phyloP scores from a whole-genome alignment of 805 yeast genomes.

The Yamadazyma laniorum region DNA sequence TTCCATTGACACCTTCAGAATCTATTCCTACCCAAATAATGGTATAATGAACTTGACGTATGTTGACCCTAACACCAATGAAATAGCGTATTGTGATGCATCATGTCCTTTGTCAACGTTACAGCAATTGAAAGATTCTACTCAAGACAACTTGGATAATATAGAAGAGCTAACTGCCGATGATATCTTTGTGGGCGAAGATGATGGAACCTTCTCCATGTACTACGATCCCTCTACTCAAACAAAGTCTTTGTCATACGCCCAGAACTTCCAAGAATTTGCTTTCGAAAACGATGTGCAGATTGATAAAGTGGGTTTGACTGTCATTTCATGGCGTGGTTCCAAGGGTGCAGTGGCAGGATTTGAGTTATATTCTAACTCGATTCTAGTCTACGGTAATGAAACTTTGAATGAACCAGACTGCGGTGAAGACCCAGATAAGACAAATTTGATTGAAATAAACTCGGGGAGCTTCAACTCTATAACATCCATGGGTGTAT shows the following conservation, averaged over 20 bases:
- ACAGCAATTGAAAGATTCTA: slow-evolving; percentile 29
- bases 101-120: slow-evolving; percentile 71
- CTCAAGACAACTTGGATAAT: slow-evolving; percentile 24
- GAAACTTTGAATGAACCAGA: slow-evolving; percentile 65
- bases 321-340: slow-evolving; percentile 70
- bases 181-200: slow-evolving; percentile 24
- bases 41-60: slow-evolving; percentile 93
- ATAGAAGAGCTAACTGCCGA: slow-evolving; percentile 22
- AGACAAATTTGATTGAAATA: slow-evolving; percentile 24
- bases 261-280: slow-evolving; percentile 70
- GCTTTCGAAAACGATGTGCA: slow-evolving; percentile 68
- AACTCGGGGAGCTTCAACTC: slow-evolving; percentile 31
- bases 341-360: slow-evolving; percentile 67
- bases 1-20: slow-evolving; percentile 63
- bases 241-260: slow-evolving; percentile 41
- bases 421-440: slow-evolving; percentile 42
- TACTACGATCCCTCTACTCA: slow-evolving; percentile 35
- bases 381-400: slow-evolving; percentile 69
- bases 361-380: slow-evolving; percentile 63
- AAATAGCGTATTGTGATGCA: slow-evolving; percentile 72
- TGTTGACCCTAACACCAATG: slow-evolving; percentile 66
- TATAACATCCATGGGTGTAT: slow-evolving; percentile 16
- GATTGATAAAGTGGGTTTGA: slow-evolving; percentile 59
- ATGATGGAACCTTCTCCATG: slow-evolving; percentile 33
- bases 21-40: slow-evolving; percentile 72